Conservation (phyloP, 75 land plant genomes). For the Chamaecyparis obtusa region DNA sequence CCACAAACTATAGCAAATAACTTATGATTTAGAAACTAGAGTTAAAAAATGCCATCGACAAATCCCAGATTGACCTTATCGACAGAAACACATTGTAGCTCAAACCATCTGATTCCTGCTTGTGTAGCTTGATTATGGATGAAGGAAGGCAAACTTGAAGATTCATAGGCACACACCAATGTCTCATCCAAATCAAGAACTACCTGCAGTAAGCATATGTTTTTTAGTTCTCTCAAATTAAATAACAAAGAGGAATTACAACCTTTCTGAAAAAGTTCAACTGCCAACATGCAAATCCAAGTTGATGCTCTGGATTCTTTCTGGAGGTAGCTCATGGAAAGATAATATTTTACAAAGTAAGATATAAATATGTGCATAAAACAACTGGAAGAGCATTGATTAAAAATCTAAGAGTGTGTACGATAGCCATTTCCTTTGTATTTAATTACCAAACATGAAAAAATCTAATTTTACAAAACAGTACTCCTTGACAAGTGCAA, state of each 20-base stretch:
- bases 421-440: background rate
- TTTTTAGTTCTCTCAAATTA: background rate
- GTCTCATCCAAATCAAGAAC: constrained; percentile 98
- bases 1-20: background rate
- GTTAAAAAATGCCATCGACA: background rate
- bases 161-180: constrained; percentile 91
- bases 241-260: background rate
- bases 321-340: background rate
- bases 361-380: background rate
- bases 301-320: background rate
- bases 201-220: constrained; percentile 40
- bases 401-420: background rate
- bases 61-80: constrained; percentile 50
- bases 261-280: background rate
- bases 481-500: background rate
- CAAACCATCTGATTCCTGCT: constrained; percentile 71
- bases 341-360: background rate
- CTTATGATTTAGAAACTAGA: background rate
- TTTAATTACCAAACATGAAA: background rate
- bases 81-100: constrained; percentile 68
- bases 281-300: background rate
- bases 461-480: background rate
- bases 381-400: background rate
- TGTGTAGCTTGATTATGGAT: constrained; percentile 63
- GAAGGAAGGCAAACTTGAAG: constrained; percentile 55